Conservation (phyloP, 352 stramenopile genomes). For the Pythium chondricola region DNA sequence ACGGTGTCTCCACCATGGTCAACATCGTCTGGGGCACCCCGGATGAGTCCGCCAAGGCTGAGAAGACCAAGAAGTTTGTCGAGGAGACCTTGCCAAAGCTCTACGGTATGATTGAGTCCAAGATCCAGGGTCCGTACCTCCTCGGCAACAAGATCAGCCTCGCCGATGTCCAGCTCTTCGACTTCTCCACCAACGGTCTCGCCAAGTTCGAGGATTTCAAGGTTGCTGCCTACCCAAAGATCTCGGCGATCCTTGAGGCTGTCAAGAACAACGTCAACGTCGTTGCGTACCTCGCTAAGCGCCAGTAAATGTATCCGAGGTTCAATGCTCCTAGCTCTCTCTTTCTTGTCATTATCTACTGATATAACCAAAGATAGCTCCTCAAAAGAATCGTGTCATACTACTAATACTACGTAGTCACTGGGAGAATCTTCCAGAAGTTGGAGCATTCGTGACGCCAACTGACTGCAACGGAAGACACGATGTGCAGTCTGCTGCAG, state of each 20-base stretch:
- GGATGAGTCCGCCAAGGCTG: slow-evolving; percentile 26
- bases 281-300: slow-evolving; percentile 28
- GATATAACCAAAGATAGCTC: neutral
- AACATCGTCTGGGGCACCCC: slow-evolving; percentile 24
- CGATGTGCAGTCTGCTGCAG: neutral
- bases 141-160: slow-evolving; percentile 25
- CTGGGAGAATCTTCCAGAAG: neutral
- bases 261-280: slow-evolving; percentile 31
- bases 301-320: slow-evolving; percentile 1
- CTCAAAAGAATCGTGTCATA: neutral
- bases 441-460: no score
- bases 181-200: slow-evolving; percentile 33
- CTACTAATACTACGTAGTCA: neutral
- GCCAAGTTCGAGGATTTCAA: slow-evolving; percentile 18
- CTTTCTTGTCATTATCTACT: neutral
- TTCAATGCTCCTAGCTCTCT: no score
- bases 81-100: slow-evolving; percentile 22
- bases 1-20: slow-evolving; percentile 21
- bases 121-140: slow-evolving; percentile 33
- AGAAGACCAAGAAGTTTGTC: slow-evolving; percentile 32
- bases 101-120: slow-evolving; percentile 23
- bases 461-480: no score
- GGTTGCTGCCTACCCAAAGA: slow-evolving; percentile 29
- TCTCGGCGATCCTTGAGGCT: slow-evolving; percentile 22
- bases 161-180: slow-evolving; percentile 39